Percentiles rank a stretch among this genome's conserved stretches.
These are phyloP conservation scores for Pseudonitzschia delicatissima DNA, from an alignment of 108 stramenopile genomes.

Conservation along the genomic window DNA sequence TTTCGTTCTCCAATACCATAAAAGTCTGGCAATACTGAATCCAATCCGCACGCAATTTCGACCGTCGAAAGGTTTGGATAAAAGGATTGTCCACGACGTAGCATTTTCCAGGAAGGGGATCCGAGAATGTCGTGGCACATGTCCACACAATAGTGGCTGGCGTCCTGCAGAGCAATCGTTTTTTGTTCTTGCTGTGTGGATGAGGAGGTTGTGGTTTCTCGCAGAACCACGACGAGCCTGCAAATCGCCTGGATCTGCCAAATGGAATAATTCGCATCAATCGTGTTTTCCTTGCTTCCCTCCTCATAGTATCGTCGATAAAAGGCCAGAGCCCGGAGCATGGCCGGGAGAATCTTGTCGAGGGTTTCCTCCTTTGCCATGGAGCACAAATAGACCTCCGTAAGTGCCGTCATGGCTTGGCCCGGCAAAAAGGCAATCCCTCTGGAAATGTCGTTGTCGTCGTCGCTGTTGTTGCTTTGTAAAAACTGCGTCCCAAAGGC, in stretches of 20 bases:
- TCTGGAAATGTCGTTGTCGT: slow-evolving; percentile 7
- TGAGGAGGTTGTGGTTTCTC: not conserved
- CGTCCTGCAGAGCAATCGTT: not conserved
- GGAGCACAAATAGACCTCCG: slow-evolving; percentile 23
- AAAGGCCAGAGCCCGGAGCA: slow-evolving; percentile 37
- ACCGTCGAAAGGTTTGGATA: slow-evolving; percentile 47
- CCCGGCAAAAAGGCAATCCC: slow-evolving; percentile 52
- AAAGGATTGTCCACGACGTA: slow-evolving; percentile 30
- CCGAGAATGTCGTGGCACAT: slow-evolving; percentile 38
- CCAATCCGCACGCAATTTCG: slow-evolving; percentile 49
- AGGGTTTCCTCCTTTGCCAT: not conserved
- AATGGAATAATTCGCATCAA: slow-evolving; percentile 49
- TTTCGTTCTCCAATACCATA: too few relatives aligned
- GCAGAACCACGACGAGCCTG: slow-evolving; percentile 9
- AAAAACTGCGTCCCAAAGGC: slow-evolving; percentile 21
- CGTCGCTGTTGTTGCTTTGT: not conserved
- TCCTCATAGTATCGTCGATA: slow-evolving; percentile 35
- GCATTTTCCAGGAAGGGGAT: slow-evolving; percentile 40
- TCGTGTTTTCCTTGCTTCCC: not conserved
- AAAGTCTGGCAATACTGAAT: too few relatives aligned
- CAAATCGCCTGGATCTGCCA: slow-evolving; percentile 51
- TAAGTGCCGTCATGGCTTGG: slow-evolving; percentile 45
- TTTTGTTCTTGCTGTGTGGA: not conserved
- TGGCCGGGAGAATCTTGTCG: slow-evolving; percentile 22
- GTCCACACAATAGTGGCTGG: slow-evolving; percentile 20